phyloP scores from a whole-genome alignment of 73 alveolate species.

The Halteria grandinella region DNA sequence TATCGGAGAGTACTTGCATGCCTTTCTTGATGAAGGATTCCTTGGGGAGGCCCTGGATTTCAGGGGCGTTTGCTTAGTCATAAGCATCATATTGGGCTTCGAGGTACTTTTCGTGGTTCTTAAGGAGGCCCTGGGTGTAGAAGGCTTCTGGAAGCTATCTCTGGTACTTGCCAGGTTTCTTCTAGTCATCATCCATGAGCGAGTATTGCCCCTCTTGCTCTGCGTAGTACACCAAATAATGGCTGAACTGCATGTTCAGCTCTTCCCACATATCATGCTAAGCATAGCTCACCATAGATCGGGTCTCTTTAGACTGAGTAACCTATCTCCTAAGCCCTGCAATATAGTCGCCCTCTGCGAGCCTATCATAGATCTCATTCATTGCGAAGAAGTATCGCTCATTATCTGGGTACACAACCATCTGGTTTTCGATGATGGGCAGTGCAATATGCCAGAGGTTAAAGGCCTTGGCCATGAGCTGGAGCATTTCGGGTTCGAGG shows the following conservation, averaged over 20 bases:
- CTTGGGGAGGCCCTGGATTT: too few species aligned
- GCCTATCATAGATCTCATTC: conserved; percentile 42
- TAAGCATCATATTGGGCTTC: too few species aligned
- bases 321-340: conserved; percentile 58
- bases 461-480: conserved; percentile 32
- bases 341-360: conserved; percentile 55
- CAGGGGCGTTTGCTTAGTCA: too few species aligned
- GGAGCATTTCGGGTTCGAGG: conserved; percentile 48
- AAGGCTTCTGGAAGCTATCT: too few species aligned
- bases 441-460: conserved; percentile 62
- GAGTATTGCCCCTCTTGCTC: conserved; percentile 35
- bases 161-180: conserved; percentile 27
- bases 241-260: conserved; percentile 14
- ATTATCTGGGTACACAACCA: conserved; percentile 7
- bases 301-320: conserved; percentile 23
- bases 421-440: conserved; percentile 37
- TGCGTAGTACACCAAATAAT: conserved; percentile 18
- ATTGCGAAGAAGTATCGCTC: conserved; percentile 48
- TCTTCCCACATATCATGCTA: conserved; percentile 68
- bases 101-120: too few species aligned
- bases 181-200: conserved; percentile 13
- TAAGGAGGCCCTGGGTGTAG: too few species aligned
- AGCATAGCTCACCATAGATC: conserved; percentile 15
- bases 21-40: too few species aligned
- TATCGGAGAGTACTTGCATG: too few species aligned